Evolutionary conservation across 2,329 filamentous ascomycete species (phyloP).

Genomic region (Pyricularia grisea): DNA sequence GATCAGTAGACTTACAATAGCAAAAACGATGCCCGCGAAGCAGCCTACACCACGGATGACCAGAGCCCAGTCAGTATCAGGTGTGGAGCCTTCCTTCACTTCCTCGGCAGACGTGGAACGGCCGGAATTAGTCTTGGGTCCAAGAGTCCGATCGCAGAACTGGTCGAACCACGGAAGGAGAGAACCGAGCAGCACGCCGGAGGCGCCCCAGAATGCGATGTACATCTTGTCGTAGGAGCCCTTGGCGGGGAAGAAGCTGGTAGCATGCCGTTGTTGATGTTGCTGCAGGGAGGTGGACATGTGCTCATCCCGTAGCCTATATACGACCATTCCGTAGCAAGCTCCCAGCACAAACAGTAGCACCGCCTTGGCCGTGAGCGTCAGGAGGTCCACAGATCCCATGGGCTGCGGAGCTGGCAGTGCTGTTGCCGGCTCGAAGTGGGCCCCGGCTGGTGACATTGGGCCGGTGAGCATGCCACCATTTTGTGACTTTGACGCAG

Average conservation of each 20-base stretch:
- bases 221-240: slow-evolving; percentile 50
- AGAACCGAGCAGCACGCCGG: slow-evolving; percentile 68
- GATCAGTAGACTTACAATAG: slow-evolving; percentile 51
- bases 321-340: slow-evolving; percentile 73
- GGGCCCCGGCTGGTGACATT: background rate
- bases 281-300: slow-evolving; percentile 39
- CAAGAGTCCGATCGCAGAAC: slow-evolving; percentile 53
- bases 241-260: slow-evolving; percentile 19
- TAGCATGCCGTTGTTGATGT: background rate
- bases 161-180: slow-evolving; percentile 78
- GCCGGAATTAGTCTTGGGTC: slow-evolving; percentile 9
- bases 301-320: slow-evolving; percentile 64
- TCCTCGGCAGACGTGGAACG: background rate
- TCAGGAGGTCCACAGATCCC: slow-evolving; percentile 27
- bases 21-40: slow-evolving; percentile 52
- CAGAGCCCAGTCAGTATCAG: slow-evolving; percentile 63
- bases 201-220: slow-evolving; percentile 70
- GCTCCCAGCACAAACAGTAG: slow-evolving; percentile 73
- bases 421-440: slow-evolving; percentile 18
- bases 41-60: slow-evolving; percentile 49
- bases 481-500: background rate
- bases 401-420: slow-evolving; percentile 21
- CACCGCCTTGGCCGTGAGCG: slow-evolving; percentile 45
- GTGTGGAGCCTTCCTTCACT: slow-evolving; percentile 22
- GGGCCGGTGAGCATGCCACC: background rate